Base-by-base conservation (phyloP, 176 grass and related monocot species). In the Alopecurus myosuroides region DNA sequence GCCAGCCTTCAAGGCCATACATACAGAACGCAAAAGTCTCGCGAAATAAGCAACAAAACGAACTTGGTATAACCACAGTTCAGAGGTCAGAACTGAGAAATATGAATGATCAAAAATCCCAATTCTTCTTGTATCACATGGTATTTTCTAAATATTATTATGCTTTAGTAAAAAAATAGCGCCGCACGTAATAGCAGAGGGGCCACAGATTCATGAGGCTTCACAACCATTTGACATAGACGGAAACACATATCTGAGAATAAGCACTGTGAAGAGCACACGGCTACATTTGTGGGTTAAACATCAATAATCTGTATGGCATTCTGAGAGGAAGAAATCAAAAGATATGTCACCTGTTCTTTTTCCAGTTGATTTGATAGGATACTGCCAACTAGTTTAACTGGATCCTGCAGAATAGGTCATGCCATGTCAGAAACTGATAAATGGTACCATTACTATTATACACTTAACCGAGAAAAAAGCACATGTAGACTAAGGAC, bases 301-400 rank as follows among this genome's bases (percentile, higher is more conserved):
- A 58, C 68, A 72, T 83, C 34, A 61, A 76, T 5, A 60, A 36
- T 18, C 36, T 11, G 25, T 67, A 68, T 81, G 42, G 20, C 29
- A 50, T 68, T 50, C n/a, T 48, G 42, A 50, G 44, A 81, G 61
- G 20, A 51, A 51, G 1, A 33, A 36, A 67, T 65, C 42, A 67
- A 36, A n/a, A 45, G 44, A 35, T 36, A 81, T 62, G 29, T 73
- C 87, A 92, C 92, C 90, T 92, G 79, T 88, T 91, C 72, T 36
- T 92, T 89, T 87, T 83, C 84, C 19, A 83, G 82, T 39, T 89
- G 87, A 52, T 42, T 87, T 89, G 90, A 88, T 72, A 97, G 85
- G 78, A 91, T 91, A 77, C 75, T 83, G 75, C 85, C 78, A 55
- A 97, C 79, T 62, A 97, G 73, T 53, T 81, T 89, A 26, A 89